Conservation (phyloP, 805 yeast species). For the Candida vartiovaarae region DNA sequence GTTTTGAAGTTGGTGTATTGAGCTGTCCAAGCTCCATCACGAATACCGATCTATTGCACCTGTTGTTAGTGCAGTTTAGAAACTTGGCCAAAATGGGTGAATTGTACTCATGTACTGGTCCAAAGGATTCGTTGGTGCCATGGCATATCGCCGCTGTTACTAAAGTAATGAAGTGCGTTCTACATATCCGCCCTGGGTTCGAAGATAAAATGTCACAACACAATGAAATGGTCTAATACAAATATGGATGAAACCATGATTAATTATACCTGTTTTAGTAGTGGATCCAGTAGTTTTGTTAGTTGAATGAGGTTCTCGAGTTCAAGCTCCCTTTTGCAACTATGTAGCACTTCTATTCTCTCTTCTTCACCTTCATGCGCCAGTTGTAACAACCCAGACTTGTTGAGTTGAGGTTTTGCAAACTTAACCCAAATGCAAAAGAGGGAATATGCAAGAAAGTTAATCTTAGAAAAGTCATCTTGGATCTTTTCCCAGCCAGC, state of each 20-base stretch:
- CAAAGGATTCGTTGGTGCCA: slow-evolving; percentile 43
- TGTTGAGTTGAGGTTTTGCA: slow-evolving; percentile 1
- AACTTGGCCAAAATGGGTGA: slow-evolving; percentile 40
- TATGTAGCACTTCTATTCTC: slow-evolving; percentile 2
- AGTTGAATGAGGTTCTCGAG: slow-evolving; percentile 1
- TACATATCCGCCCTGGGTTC: slow-evolving; percentile 35
- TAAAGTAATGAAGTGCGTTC: slow-evolving; percentile 49
- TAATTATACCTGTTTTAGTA: not conserved
- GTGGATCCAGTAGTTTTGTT: not conserved
- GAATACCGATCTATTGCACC: slow-evolving; percentile 45
- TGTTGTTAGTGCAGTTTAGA: slow-evolving; percentile 53
- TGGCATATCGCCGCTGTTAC: slow-evolving; percentile 70
- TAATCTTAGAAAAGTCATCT: slow-evolving; percentile 11
- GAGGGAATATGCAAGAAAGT: slow-evolving; percentile 5
- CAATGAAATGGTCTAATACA: no score
- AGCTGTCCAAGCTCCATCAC: slow-evolving; percentile 69
- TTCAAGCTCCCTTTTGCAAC: slow-evolving; percentile 1
- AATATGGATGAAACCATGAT: no score
- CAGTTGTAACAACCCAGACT: not conserved
- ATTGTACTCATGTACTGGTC: slow-evolving; percentile 28
- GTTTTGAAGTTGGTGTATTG: slow-evolving; percentile 58
- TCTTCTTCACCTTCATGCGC: slow-evolving; percentile 12
- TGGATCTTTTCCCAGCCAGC: slow-evolving; percentile 3
- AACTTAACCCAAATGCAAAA: slow-evolving; percentile 13
- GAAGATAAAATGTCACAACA: not conserved